Conservation (phyloP, 176 grass and related monocot genomes). For the Luzula sylvatica region DNA sequence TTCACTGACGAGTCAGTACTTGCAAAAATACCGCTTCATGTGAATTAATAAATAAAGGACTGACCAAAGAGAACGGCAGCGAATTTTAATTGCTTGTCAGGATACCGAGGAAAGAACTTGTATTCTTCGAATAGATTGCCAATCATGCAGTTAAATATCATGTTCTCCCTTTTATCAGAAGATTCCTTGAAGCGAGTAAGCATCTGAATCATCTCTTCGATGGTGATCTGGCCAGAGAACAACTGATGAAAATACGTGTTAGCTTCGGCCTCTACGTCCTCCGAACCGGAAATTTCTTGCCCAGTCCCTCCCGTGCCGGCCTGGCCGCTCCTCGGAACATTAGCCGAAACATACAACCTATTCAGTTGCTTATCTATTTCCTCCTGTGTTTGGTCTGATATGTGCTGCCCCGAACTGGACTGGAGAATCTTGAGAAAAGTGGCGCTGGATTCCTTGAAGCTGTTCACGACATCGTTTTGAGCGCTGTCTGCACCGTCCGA, state of each 20-base stretch:
- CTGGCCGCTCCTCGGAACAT: constrained; percentile 1
- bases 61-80: constrained; percentile 80
- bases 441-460: constrained; percentile 48
- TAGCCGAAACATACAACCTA: constrained; percentile 39
- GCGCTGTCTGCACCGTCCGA: constrained; percentile 28
- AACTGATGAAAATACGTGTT: constrained; percentile 87
- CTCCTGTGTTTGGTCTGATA: constrained; percentile 52
- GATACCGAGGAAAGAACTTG: constrained; percentile 97
- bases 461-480: constrained; percentile 29
- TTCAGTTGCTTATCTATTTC: constrained; percentile 59
- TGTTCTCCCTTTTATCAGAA: constrained; percentile 60
- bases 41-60: constrained; percentile 16
- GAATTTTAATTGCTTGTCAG: constrained; percentile 77
- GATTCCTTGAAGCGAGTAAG: constrained; percentile 90
- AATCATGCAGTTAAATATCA: constrained; percentile 76
- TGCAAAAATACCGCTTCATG: neutral
- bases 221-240: constrained; percentile 73
- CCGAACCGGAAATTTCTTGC: constrained; percentile 41
- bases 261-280: constrained; percentile 57
- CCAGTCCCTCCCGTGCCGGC: constrained; percentile 24
- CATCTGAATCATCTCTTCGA: constrained; percentile 89
- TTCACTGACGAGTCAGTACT: neutral
- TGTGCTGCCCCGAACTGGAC: constrained; percentile 47
- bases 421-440: constrained; percentile 74
- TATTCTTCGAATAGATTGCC: constrained; percentile 90